Evolutionary conservation across 257 asterid genomes (phyloP), one percentile per base, ranked within the genome.

Genomic region (Avicennia marina): DNA sequence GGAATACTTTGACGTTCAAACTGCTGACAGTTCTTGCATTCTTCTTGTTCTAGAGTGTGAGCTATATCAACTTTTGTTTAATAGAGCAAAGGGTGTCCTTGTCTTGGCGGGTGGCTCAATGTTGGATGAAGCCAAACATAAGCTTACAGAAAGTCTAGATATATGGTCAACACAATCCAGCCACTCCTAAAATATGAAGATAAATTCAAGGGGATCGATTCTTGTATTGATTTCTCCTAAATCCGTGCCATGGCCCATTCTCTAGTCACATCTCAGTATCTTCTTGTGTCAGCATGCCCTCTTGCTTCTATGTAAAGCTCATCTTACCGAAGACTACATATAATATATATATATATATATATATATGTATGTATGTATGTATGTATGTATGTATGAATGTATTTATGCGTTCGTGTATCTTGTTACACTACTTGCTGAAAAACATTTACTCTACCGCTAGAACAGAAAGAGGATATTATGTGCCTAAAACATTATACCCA

Each of bases 71-170:
- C 50, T 27, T 45, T 51, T 15, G 66, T 51, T n/a, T 62, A 62
- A 63, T 55, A 49, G 39, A n/a, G 41, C 48, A 62, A 53, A 66
- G 77, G 47, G 66, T 40, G 70, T 67, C 27, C 38, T 53, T 63
- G 64, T 52, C 46, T n/a, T 31, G 48, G 81, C 69, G 82, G 69
- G 86, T 75, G 94, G 91, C 91, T 81, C 96, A 62, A 84, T 75
- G 82, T n/a, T 42, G 34, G 45, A 62, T 68, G 69, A 74, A 68
- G 62, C 69, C 74, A 78, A 66, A 63, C 43, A 71, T 17, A 65
- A 66, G n/a, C 57, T 75, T 67, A 58, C 5, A n/a, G n/a, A n/a
- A n/a, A n/a, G n/a, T n/a, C n/a, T n/a, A n/a, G n/a, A n/a, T n/a
- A n/a, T n/a, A n/a, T n/a, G n/a, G n/a, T n/a, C n/a, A n/a, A n/a